phyloP scores from a whole-genome alignment of 768 basidiomycete species.

The Hortiboletus flavorubellus region DNA sequence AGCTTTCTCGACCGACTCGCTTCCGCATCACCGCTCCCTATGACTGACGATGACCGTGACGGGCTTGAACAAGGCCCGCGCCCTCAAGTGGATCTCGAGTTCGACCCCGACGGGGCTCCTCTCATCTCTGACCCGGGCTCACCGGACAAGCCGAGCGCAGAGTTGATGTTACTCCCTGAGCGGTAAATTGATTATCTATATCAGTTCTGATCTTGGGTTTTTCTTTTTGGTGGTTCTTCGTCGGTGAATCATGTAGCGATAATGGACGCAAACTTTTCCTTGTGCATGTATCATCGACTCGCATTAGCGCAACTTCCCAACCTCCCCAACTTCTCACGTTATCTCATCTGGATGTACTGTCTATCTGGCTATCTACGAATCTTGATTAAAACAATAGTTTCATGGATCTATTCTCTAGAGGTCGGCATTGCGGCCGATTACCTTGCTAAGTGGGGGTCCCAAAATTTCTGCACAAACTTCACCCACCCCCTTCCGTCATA shows the following conservation, averaged over 20 bases:
- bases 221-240: not conserved
- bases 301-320: conserved; percentile 11
- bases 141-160: conserved; percentile 40
- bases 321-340: not conserved
- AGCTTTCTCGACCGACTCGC: conserved; percentile 41
- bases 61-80: conserved; percentile 12
- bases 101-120: conserved; percentile 46
- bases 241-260: conserved; percentile 16
- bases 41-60: conserved; percentile 34
- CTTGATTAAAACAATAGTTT: conserved; percentile 3
- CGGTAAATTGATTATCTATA: conserved; percentile 29
- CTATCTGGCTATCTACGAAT: conserved; percentile 3
- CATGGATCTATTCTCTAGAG: not conserved
- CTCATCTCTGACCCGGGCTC: conserved; percentile 38
- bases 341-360: conserved; percentile 17
- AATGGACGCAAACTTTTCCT: conserved; percentile 15
- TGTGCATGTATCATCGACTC: conserved; percentile 16
- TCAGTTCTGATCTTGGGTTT: not conserved
- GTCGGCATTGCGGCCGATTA: no score
- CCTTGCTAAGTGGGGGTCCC: no score
- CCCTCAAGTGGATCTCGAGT: conserved; percentile 17
- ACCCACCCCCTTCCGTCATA: no score
- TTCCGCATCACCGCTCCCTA: conserved; percentile 35
- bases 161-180: conserved; percentile 43
- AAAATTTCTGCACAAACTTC: no score